Percentiles rank a stretch among this genome's conserved stretches.
Evolutionary conservation across 306 rosid species (phyloP).

Genomic region (Myrica gale): DNA sequence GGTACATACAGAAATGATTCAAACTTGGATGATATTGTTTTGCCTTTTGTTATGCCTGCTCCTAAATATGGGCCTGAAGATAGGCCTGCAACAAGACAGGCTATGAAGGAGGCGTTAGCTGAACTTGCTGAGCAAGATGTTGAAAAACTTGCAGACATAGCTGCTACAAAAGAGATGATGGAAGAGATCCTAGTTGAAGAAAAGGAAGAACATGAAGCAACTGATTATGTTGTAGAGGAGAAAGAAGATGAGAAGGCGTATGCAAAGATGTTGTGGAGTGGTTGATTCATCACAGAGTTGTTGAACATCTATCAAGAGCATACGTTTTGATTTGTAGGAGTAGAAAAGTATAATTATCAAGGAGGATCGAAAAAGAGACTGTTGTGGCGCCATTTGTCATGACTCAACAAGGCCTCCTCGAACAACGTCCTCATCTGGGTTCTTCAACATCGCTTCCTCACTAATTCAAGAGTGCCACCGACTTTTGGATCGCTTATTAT

Average conservation of each 20-base stretch:
- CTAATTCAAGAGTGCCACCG: too few species aligned
- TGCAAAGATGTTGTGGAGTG: constrained; percentile 67
- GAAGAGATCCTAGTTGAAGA: constrained; percentile 60
- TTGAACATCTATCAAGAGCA: constrained; percentile 32
- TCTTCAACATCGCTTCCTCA: too few species aligned
- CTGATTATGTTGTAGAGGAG: constrained; percentile 50
- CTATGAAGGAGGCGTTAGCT: constrained; percentile 71
- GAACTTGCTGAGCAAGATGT: constrained; percentile 43
- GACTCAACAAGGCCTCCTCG: too few species aligned
- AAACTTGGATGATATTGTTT: constrained; percentile 54
- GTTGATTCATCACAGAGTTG: constrained; percentile 53
- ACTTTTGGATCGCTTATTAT: too few species aligned
- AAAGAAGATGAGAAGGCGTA: constrained; percentile 78
- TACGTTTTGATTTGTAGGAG: neutral
- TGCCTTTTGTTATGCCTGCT: constrained; percentile 81
- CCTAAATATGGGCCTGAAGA: constrained; percentile 66
- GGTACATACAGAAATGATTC: constrained; percentile 23
- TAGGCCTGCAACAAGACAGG: constrained; percentile 68
- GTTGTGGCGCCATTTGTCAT: too few species aligned
- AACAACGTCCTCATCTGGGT: too few species aligned
- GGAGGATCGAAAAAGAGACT: too few species aligned
- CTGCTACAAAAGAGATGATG: constrained; percentile 36
- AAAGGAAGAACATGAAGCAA: constrained; percentile 52
- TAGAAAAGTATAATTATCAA: neutral
- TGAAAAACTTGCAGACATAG: constrained; percentile 31